Conservation (phyloP, 2,329 filamentous ascomycete genomes). For the Claviceps sp. region DNA sequence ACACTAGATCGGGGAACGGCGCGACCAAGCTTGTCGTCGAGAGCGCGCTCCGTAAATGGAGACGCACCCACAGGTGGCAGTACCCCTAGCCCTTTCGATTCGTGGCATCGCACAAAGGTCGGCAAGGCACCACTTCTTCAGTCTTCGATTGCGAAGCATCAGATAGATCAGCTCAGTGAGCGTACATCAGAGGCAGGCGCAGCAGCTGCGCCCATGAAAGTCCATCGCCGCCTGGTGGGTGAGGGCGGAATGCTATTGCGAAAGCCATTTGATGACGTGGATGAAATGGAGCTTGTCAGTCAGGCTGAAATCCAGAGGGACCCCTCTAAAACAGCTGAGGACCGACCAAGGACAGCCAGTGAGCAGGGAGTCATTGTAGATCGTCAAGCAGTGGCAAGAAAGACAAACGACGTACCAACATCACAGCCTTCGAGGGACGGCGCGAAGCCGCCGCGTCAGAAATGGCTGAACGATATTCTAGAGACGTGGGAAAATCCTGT, state of each 20-base stretch:
- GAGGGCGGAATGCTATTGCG: conserved; percentile 28
- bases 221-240: conserved; percentile 20
- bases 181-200: too few relatives aligned
- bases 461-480: conserved; percentile 50
- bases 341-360: neutral
- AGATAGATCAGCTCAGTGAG: neutral
- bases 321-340: neutral
- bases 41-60: neutral
- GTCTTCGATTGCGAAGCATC: neutral
- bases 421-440: conserved; percentile 2
- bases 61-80: neutral
- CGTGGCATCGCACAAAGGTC: conserved; percentile 24
- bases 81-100: conserved; percentile 6
- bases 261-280: conserved; percentile 29
- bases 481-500: conserved; percentile 62
- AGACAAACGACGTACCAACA: neutral
- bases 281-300: neutral
- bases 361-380: neutral
- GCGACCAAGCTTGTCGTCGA: neutral
- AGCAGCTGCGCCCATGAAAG: neutral
- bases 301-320: too few relatives aligned
- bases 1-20: neutral
- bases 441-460: conserved; percentile 11
- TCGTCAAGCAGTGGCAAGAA: neutral
- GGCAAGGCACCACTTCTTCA: conserved; percentile 10